Evolutionary conservation across 306 rosid species (phyloP).

Genomic region (Quercus bicolor): DNA sequence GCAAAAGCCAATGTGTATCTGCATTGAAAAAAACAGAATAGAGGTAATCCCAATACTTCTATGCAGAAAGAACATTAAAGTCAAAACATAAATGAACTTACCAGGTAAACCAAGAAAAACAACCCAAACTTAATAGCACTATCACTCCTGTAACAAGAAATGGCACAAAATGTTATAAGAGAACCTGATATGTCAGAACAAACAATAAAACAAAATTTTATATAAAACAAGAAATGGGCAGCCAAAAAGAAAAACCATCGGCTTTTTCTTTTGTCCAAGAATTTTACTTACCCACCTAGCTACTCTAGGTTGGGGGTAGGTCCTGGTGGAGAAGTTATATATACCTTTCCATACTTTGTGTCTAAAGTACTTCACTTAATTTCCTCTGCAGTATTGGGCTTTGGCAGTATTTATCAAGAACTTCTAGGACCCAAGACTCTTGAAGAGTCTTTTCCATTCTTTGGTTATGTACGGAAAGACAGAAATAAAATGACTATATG

Average conservation of each 20-base stretch:
- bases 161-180: slow-evolving; percentile 17
- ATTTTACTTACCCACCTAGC: no score
- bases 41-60: slow-evolving; percentile 22
- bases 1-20: slow-evolving; percentile 87
- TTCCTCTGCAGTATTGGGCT: no score
- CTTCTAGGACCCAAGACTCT: no score
- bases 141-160: slow-evolving; percentile 69
- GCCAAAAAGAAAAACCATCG: neutral
- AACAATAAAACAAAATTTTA: slow-evolving; percentile 6
- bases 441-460: no score
- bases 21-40: slow-evolving; percentile 31
- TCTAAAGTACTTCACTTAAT: no score
- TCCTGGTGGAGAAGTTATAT: no score
- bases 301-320: no score
- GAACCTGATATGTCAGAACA: slow-evolving; percentile 1
- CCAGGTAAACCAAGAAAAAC: slow-evolving; percentile 76
- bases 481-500: no score
- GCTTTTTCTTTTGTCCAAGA: neutral
- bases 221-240: neutral
- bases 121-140: slow-evolving; percentile 91
- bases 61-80: slow-evolving; percentile 15
- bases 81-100: slow-evolving; percentile 29
- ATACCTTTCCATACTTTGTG: no score
- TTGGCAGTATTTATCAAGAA: no score
- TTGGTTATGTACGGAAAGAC: no score